Evolutionary conservation across 2,329 filamentous ascomycete genomes (phyloP).

Genomic region (Arthrinium phaeospermum): DNA sequence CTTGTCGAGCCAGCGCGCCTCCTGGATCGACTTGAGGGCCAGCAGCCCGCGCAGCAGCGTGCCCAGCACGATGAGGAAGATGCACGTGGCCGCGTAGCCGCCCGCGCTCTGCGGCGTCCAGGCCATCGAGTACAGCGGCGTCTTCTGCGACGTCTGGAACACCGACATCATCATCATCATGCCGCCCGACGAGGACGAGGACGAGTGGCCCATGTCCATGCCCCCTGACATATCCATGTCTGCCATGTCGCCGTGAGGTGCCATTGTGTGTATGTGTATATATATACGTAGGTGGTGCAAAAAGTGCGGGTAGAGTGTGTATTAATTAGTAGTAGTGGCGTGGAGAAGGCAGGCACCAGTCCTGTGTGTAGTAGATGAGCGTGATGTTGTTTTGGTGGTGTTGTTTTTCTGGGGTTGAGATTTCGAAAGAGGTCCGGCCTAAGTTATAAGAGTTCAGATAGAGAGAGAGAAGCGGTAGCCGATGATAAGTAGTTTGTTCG

Average conservation of each 20-base stretch:
- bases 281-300: not conserved
- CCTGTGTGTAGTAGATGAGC: not conserved
- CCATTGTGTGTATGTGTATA: slow-evolving; percentile 1
- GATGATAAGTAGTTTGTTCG: not conserved
- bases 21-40: slow-evolving; percentile 70
- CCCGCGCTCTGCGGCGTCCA: slow-evolving; percentile 78
- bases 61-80: slow-evolving; percentile 84
- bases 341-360: slow-evolving; percentile 6
- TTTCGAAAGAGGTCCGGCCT: slow-evolving; percentile 4
- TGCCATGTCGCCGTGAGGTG: slow-evolving; percentile 17
- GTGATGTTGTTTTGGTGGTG: not conserved
- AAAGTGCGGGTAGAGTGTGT: not conserved
- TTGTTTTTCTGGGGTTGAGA: not conserved
- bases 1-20: slow-evolving; percentile 69
- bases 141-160: slow-evolving; percentile 62
- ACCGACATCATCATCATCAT: slow-evolving; percentile 52
- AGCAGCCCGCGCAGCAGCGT: slow-evolving; percentile 72
- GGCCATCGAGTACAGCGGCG: slow-evolving; percentile 61
- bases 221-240: slow-evolving; percentile 12
- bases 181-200: slow-evolving; percentile 22
- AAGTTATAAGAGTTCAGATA: not conserved
- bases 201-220: not conserved
- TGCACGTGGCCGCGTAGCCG: slow-evolving; percentile 85
- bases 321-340: not conserved
- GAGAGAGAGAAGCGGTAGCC: not conserved